Evolutionary conservation across 2,329 filamentous ascomycete genomes (phyloP).

Genomic region (Arachnopeziza araneosa): DNA sequence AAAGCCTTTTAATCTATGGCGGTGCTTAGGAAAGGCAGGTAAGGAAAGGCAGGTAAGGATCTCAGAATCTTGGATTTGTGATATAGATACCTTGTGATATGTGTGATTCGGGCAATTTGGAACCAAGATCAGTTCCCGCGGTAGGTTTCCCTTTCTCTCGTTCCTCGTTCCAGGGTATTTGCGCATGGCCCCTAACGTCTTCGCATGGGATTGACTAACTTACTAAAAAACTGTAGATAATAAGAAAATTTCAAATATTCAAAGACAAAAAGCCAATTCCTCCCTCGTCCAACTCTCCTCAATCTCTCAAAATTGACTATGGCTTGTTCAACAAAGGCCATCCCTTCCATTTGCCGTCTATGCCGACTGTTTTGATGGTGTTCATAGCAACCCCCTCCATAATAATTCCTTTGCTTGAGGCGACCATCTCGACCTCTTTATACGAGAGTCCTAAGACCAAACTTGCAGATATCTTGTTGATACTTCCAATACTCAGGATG

Average conservation of each 20-base stretch:
- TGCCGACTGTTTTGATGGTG: not conserved
- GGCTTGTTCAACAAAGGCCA: not conserved
- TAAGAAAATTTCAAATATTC: too few relatives aligned
- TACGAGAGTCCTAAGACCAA: not conserved
- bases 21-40: conserved; percentile 12
- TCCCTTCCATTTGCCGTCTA: not conserved
- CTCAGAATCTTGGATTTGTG: not conserved
- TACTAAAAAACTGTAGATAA: too few relatives aligned
- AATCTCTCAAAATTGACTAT: not conserved
- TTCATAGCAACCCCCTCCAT: not conserved
- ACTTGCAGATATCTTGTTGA: not conserved
- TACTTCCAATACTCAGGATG: not conserved
- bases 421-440: not conserved
- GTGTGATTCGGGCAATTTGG: not conserved
- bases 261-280: too few relatives aligned
- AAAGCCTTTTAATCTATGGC: conserved; percentile 22
- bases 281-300: not conserved
- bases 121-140: not conserved
- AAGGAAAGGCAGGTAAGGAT: conserved; percentile 1
- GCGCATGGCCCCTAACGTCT: too few relatives aligned
- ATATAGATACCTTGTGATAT: not conserved
- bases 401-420: not conserved
- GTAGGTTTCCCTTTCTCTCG: too few relatives aligned
- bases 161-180: too few relatives aligned
- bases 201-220: too few relatives aligned